Conservation (phyloP, 768 basidiomycete genomes). For the Sporobolomyces roseus region DNA sequence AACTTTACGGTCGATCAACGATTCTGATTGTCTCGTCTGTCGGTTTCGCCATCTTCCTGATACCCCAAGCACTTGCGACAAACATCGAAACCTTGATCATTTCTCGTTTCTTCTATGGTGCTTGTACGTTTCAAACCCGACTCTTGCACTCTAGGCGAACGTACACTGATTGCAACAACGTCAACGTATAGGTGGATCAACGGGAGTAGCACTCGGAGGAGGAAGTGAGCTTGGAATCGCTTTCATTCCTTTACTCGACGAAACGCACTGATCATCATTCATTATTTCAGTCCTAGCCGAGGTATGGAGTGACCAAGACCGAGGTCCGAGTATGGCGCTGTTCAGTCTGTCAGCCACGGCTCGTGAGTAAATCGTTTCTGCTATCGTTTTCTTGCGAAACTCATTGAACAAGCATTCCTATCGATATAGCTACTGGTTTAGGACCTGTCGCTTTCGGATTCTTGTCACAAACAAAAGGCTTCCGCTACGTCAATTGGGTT, state of each 20-base stretch:
- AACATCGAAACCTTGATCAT: conserved; percentile 49
- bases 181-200: no score
- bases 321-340: conserved; percentile 64
- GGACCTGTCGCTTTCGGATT: conserved; percentile 65
- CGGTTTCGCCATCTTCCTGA: conserved; percentile 39
- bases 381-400: no score
- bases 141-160: no score
- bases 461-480: conserved; percentile 47
- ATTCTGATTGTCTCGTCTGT: conserved; percentile 46
- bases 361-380: neutral
- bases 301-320: conserved; percentile 47
- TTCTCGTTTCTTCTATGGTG: conserved; percentile 48
- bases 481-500: conserved; percentile 66
- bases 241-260: no score
- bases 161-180: no score
- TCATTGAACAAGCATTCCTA: no score
- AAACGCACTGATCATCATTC: no score
- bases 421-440: conserved; percentile 55
- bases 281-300: conserved; percentile 51
- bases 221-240: no score
- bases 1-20: conserved; percentile 46
- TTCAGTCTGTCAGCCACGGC: conserved; percentile 63
- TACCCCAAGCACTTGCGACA: conserved; percentile 45
- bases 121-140: no score
- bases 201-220: conserved; percentile 49